These are phyloP conservation scores for Tricholoma matsutake DNA, from an alignment of 768 basidiomycete species.

Conservation along the genomic window DNA sequence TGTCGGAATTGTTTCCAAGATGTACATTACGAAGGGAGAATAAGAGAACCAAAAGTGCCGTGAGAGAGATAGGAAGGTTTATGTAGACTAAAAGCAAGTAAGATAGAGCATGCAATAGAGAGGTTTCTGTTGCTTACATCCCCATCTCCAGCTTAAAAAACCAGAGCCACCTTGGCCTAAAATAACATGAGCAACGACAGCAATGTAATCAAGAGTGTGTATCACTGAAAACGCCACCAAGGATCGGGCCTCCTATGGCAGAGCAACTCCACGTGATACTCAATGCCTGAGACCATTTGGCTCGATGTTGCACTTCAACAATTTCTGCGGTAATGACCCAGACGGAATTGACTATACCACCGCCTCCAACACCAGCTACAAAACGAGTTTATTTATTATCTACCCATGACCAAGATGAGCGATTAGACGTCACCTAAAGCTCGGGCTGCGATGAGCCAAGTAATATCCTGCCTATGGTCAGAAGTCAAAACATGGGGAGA, in stretches of 20 bases:
- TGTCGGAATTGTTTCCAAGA: constrained; percentile 40
- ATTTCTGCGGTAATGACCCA: constrained; percentile 88
- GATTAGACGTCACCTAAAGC: constrained; percentile 34
- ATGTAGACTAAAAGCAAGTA: constrained; percentile 60
- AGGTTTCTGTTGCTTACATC: constrained; percentile 53
- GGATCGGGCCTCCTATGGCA: constrained; percentile 75
- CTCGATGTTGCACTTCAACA: constrained; percentile 64
- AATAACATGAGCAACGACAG: constrained; percentile 8
- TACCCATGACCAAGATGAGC: background rate
- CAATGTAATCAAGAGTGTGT: constrained; percentile 22
- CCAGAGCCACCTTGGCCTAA: constrained; percentile 31
- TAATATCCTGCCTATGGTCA: constrained; percentile 39
- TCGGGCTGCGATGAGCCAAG: constrained; percentile 67
- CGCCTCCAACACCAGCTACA: constrained; percentile 76
- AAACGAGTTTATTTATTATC: constrained; percentile 2
- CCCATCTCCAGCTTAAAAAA: constrained; percentile 75
- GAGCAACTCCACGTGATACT: constrained; percentile 87
- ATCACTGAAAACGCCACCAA: constrained; percentile 85
- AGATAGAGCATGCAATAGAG: constrained; percentile 14
- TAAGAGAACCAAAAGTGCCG: constrained; percentile 54
- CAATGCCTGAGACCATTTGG: constrained; percentile 83
- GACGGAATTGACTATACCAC: constrained; percentile 81
- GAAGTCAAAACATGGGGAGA: constrained; percentile 11
- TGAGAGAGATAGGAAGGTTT: constrained; percentile 72
- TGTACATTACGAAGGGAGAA: constrained; percentile 59